Percentiles rank a stretch among this genome's conserved stretches.
phyloP scores from a whole-genome alignment of 75 land plant genomes.

The Sequoia sempervirens region DNA sequence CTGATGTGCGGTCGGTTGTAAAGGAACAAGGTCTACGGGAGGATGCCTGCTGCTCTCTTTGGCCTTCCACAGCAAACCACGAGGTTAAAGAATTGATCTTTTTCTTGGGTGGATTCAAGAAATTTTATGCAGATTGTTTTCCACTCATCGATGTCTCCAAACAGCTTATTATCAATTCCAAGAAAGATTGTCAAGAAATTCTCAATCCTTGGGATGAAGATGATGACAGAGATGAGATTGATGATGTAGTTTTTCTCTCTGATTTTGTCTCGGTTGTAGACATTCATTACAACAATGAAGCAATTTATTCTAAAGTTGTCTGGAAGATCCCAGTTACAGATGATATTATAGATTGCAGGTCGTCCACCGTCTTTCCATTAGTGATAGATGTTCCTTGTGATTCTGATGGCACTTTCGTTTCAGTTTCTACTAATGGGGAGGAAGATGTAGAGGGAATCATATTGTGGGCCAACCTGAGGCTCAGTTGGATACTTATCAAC shows the following conservation, averaged over 20 bases:
- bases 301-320: not conserved
- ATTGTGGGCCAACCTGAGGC: not conserved
- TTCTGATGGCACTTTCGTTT: not conserved
- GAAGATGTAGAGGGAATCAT: not conserved
- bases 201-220: not conserved
- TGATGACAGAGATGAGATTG: not conserved
- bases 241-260: not conserved
- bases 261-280: not conserved
- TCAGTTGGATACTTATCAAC: not conserved
- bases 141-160: constrained; percentile 11
- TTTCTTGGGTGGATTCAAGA: no score
- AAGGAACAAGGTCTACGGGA: constrained; percentile 59
- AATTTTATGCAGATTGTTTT: constrained; percentile 24
- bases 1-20: constrained; percentile 36
- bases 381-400: not conserved
- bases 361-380: not conserved
- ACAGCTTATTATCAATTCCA: not conserved
- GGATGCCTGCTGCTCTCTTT: not conserved
- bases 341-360: not conserved
- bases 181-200: not conserved
- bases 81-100: no score
- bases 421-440: not conserved
- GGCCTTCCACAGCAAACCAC: no score
- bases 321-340: not conserved
- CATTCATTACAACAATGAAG: not conserved